phyloP scores from a whole-genome alignment of 108 stramenopile species.

The Pseudonitzschia delicatissima region DNA sequence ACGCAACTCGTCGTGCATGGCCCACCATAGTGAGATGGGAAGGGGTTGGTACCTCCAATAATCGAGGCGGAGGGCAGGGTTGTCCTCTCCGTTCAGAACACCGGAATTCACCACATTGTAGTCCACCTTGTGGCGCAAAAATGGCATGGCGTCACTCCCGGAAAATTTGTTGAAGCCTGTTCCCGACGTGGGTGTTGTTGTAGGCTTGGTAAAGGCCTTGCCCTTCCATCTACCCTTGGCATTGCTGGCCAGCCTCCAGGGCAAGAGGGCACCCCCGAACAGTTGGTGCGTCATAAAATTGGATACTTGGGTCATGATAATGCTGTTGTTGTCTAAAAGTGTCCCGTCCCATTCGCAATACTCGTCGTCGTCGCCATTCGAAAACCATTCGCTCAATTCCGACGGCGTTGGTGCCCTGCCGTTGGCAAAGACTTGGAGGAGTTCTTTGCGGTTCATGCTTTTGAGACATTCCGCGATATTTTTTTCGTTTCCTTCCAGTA shows the following conservation, averaged over 20 bases:
- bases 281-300: conserved; percentile 4
- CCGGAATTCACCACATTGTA: background rate
- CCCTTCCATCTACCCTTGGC: conserved; percentile 12
- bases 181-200: background rate
- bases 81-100: background rate
- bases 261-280: background rate
- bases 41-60: conserved; percentile 17
- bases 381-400: background rate
- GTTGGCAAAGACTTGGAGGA: conserved; percentile 13
- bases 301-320: background rate
- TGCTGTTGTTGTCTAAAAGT: conserved; percentile 26
- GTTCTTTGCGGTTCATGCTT: conserved; percentile 10
- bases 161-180: too few relatives aligned
- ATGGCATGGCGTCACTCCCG: background rate
- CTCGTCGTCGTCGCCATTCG: background rate
- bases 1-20: conserved; percentile 31
- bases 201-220: background rate
- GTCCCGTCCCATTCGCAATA: conserved; percentile 19
- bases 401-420: background rate
- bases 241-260: background rate
- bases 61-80: conserved; percentile 5
- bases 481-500: background rate
- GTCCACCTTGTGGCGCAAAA: background rate
- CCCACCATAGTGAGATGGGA: conserved; percentile 15
- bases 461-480: background rate